Evolutionary conservation across 495 filamentous ascomycete genomes (phyloP).

Genomic region (Aspergillus carlsbadensis): DNA sequence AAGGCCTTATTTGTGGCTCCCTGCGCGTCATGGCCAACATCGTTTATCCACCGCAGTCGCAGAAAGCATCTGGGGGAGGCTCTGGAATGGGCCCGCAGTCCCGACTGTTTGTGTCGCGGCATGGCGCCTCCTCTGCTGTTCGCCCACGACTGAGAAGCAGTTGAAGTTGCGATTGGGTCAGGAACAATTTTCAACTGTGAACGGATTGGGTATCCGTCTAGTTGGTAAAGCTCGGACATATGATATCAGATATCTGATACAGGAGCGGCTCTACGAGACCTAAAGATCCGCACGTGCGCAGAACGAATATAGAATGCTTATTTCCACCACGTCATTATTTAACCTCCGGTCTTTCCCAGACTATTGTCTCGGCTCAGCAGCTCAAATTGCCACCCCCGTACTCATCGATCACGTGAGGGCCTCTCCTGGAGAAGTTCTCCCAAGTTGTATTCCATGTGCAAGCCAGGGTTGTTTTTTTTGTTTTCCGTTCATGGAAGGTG

Average conservation of each 20-base stretch:
- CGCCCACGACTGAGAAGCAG: constrained; percentile 12
- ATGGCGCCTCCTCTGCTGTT: background rate
- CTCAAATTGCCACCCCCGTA: background rate
- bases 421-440: background rate
- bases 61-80: constrained; percentile 7
- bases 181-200: constrained; percentile 14
- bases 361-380: background rate
- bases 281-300: constrained; percentile 13
- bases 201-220: constrained; percentile 10
- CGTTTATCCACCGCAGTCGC: background rate
- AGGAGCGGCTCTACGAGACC: constrained; percentile 2
- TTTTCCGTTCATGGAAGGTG: constrained; percentile 2
- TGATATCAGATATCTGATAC: constrained; percentile 22
- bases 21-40: constrained; percentile 2
- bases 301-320: constrained; percentile 20
- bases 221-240: constrained; percentile 19
- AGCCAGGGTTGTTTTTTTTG: constrained; percentile 5
- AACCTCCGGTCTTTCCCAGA: background rate
- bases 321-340: background rate
- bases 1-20: background rate
- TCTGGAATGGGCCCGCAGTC: constrained; percentile 1
- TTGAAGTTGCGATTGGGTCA: constrained; percentile 16
- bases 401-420: constrained; percentile 12
- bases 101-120: constrained; percentile 4
- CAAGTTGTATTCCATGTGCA: constrained; percentile 4